phyloP scores from a whole-genome alignment of 2,329 filamentous ascomycete species.

The Cyphellophora europaea region DNA sequence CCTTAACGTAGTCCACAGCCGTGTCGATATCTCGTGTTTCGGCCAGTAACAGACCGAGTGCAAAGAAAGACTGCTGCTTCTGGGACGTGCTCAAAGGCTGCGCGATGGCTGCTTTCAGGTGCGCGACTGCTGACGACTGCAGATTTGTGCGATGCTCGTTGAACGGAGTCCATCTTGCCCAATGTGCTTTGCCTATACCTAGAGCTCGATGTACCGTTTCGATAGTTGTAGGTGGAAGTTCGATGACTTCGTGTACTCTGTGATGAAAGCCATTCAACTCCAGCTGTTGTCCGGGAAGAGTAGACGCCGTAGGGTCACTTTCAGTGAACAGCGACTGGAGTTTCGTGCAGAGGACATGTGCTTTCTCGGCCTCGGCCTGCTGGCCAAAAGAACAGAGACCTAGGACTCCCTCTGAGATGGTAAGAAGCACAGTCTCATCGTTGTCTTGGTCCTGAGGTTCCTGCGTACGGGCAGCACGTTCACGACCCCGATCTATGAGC shows the following conservation, averaged over 20 bases:
- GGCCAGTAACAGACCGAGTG: conserved; percentile 73
- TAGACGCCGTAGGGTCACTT: conserved; percentile 26
- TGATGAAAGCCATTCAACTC: conserved; percentile 3
- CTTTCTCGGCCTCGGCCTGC: conserved; percentile 66
- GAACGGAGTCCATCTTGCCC: conserved; percentile 74
- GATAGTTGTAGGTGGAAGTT: conserved; percentile 27
- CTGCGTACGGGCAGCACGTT: conserved; percentile 69
- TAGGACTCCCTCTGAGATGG: conserved; percentile 69
- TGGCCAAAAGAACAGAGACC: conserved; percentile 77
- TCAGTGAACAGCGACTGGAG: conserved; percentile 69
- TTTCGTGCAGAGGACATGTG: conserved; percentile 58
- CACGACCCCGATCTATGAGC: conserved; percentile 76
- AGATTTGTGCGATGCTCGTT: conserved; percentile 60
- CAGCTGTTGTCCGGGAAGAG: conserved; percentile 3
- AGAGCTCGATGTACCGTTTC: conserved; percentile 73
- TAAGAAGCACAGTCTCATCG: conserved; percentile 66
- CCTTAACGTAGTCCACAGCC: conserved; percentile 75
- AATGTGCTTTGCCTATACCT: conserved; percentile 76
- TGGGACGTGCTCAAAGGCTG: conserved; percentile 56
- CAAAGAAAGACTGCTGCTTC: conserved; percentile 70
- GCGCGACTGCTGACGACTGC: conserved; percentile 67
- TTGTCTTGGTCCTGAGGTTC: conserved; percentile 62
- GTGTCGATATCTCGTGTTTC: conserved; percentile 72
- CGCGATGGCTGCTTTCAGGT: conserved; percentile 63
- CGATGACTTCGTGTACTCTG: conserved; percentile 11